phyloP scores from a whole-genome alignment of 2,329 filamentous ascomycete genomes.

The Sordariomycetes sp. region DNA sequence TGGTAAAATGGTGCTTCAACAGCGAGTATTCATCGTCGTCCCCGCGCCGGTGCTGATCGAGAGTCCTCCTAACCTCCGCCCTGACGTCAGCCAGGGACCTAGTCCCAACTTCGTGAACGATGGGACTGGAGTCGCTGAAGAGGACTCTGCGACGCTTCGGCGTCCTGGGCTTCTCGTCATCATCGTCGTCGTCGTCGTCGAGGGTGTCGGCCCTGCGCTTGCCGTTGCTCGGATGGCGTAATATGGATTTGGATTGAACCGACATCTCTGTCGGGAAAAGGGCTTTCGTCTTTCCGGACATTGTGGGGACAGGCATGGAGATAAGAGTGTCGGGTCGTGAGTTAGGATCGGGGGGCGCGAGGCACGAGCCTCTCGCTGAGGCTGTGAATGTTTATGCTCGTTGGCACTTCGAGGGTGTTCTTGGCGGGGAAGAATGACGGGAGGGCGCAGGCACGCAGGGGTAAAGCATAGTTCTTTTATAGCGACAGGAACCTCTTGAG shows the following conservation, averaged over 20 bases:
- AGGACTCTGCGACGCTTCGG: slow-evolving; percentile 44
- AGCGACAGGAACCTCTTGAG: not conserved
- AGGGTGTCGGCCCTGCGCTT: slow-evolving; percentile 29
- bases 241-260: slow-evolving; percentile 37
- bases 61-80: slow-evolving; percentile 36
- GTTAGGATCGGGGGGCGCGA: not conserved
- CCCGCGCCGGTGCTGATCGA: slow-evolving; percentile 42
- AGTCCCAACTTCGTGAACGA: slow-evolving; percentile 38
- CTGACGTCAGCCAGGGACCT: slow-evolving; percentile 42
- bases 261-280: slow-evolving; percentile 12
- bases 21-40: slow-evolving; percentile 47
- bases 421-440: not conserved
- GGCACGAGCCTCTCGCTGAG: not conserved
- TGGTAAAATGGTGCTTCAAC: slow-evolving; percentile 45
- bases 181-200: slow-evolving; percentile 23
- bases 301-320: not conserved
- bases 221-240: slow-evolving; percentile 11
- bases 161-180: slow-evolving; percentile 20
- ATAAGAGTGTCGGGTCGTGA: not conserved
- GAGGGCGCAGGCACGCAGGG: not conserved
- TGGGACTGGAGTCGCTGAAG: slow-evolving; percentile 44
- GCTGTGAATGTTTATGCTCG: not conserved
- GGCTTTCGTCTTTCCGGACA: not conserved
- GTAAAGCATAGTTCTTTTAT: not conserved
- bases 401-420: not conserved